These are phyloP conservation scores for Hypoxylon subgilvum DNA, from an alignment of 495 filamentous ascomycete species.

Conservation along the genomic window DNA sequence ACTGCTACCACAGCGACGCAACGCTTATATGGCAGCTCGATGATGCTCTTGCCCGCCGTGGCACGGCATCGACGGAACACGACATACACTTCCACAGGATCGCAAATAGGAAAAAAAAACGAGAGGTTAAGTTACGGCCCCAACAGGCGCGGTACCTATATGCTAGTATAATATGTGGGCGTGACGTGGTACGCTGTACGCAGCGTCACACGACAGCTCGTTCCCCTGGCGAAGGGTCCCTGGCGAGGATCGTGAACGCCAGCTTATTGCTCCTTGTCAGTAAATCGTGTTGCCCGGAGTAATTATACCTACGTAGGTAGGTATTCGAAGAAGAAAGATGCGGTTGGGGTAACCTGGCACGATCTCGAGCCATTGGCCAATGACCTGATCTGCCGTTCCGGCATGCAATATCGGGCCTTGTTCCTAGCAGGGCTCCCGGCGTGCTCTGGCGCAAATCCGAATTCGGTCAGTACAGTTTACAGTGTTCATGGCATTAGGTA, in stretches of 20 bases:
- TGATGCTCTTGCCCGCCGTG: slow-evolving; percentile 28
- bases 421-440: slow-evolving; percentile 37
- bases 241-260: slow-evolving; percentile 31
- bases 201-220: slow-evolving; percentile 33
- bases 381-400: slow-evolving; percentile 38
- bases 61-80: slow-evolving; percentile 17
- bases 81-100: slow-evolving; percentile 16
- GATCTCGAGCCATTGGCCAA: slow-evolving; percentile 40
- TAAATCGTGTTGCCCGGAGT: slow-evolving; percentile 22
- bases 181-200: slow-evolving; percentile 16
- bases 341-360: slow-evolving; percentile 37
- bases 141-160: not conserved
- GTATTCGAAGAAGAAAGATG: slow-evolving; percentile 24
- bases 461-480: slow-evolving; percentile 37
- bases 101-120: slow-evolving; percentile 23
- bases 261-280: slow-evolving; percentile 6
- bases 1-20: slow-evolving; percentile 21
- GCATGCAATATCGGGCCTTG: slow-evolving; percentile 40
- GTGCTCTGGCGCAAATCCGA: slow-evolving; percentile 34
- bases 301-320: no score
- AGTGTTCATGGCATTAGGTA: no score
- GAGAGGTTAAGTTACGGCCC: slow-evolving; percentile 2
- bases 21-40: slow-evolving; percentile 22
- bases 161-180: slow-evolving; percentile 5
- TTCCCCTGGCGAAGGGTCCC: slow-evolving; percentile 24